Evolutionary conservation across 202 grass and related monocot species (phyloP), one percentile per base, ranked within the genome.

Genomic region (Schoenoplectus tabernaemontani): DNA sequence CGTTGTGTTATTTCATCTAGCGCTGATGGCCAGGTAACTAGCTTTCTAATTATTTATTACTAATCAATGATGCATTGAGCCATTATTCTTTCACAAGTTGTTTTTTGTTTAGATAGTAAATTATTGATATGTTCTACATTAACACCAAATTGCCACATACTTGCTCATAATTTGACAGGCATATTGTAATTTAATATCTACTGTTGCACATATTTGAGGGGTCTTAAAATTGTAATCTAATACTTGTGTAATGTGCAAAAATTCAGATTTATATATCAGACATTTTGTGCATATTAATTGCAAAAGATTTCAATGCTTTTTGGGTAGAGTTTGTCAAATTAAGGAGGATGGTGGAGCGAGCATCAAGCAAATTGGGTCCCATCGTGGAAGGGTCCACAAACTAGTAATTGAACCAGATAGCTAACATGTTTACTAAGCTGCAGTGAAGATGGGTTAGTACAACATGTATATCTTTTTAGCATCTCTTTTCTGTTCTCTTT

Each of bases 361-460:
- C 68, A 94, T 86, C 20, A 90, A 86, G 82, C 84, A 87, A 59
- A 75, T 97, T n/a, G 95, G 86, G 22, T 75, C 66, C 36, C 95
- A 94, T 38, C 47, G 16, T 82, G 74, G 57, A 44, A 48, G 80
- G 39, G 87, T 79, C 43, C 89, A 92, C 80, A 92, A 89, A 83
- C 13, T 97, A 57, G 89, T 89, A 26, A 56, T 94, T 17, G 89
- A 94, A 84, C 89, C 78, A 19, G 91, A 89, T 84, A 92, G 86
- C 72, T 80, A 86, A 61, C 79, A 90, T 46, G 77, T 86, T 70
- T 87, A 94, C 82, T 97, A 94, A 97, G 81, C 38, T 93, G 91
- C 60, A 89, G 91, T 51, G 95, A 92, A 61, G 95, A 97, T 77
- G 87, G 95, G 51, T 81, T 90, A 50, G 89, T 97, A 81, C 91